Evolutionary conservation across 2,329 filamentous ascomycete species (phyloP).

Genomic region (Paramyrothecium sp.): DNA sequence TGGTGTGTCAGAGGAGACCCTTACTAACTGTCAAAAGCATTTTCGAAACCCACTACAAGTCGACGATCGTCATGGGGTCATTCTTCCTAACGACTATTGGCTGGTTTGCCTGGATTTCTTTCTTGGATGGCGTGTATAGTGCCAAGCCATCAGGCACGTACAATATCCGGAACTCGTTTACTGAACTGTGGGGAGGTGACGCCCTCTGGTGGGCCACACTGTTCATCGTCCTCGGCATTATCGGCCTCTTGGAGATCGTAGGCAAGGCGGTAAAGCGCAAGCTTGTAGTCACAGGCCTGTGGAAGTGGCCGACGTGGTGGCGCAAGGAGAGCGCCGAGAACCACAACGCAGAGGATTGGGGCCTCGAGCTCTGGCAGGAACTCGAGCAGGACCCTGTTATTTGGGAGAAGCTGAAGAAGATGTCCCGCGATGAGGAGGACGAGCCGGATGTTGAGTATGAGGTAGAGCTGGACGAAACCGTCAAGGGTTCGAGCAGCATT

Average conservation of each 20-base stretch:
- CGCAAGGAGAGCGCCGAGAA: slow-evolving; percentile 29
- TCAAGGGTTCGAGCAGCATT: slow-evolving; percentile 13
- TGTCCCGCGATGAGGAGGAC: slow-evolving; percentile 33
- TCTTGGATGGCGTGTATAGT: slow-evolving; percentile 65
- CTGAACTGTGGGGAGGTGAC: slow-evolving; percentile 64
- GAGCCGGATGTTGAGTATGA: slow-evolving; percentile 14
- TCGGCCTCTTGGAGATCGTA: slow-evolving; percentile 64
- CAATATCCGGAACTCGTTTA: slow-evolving; percentile 66
- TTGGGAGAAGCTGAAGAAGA: slow-evolving; percentile 36
- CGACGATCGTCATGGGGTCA: slow-evolving; percentile 56
- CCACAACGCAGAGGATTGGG: slow-evolving; percentile 43
- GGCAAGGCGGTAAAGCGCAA: slow-evolving; percentile 49
- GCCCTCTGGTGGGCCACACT: slow-evolving; percentile 73
- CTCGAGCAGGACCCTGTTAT: slow-evolving; percentile 51
- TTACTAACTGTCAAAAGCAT: slow-evolving; percentile 40
- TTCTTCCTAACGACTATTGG: slow-evolving; percentile 61
- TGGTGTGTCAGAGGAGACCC: not conserved
- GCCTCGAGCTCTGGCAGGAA: slow-evolving; percentile 57
- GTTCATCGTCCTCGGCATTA: slow-evolving; percentile 58
- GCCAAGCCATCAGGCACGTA: slow-evolving; percentile 51
- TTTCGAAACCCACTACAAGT: slow-evolving; percentile 77
- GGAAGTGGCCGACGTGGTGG: slow-evolving; percentile 45
- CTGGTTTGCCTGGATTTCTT: slow-evolving; percentile 73
- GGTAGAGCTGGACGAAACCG: slow-evolving; percentile 16
- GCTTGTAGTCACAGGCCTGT: slow-evolving; percentile 43